Evolutionary conservation across 495 filamentous ascomycete genomes (phyloP).

Genomic region (Neurospora intermedia): DNA sequence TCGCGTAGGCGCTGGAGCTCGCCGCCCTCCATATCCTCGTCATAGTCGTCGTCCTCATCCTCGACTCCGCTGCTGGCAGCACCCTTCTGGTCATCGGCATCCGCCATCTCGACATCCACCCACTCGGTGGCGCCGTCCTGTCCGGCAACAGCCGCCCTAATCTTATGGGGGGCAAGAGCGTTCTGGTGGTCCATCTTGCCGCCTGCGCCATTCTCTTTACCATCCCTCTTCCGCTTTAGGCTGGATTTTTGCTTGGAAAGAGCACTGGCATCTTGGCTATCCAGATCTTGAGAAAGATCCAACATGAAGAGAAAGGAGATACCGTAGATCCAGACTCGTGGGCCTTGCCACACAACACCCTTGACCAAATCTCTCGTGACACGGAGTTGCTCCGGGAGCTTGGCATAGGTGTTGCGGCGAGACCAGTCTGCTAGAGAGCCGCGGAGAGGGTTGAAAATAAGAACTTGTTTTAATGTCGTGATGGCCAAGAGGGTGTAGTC

Average conservation of each 20-base stretch:
- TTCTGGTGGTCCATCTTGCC: slow-evolving; percentile 46
- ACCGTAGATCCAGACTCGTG: slow-evolving; percentile 78
- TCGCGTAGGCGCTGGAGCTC: slow-evolving; percentile 31
- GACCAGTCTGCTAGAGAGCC: slow-evolving; percentile 80
- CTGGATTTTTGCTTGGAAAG: slow-evolving; percentile 15
- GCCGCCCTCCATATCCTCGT: slow-evolving; percentile 23
- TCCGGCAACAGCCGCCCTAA: slow-evolving; percentile 25
- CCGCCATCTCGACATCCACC: slow-evolving; percentile 27
- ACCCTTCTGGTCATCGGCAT: slow-evolving; percentile 30
- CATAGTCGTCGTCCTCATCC: slow-evolving; percentile 33
- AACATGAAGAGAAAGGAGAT: slow-evolving; percentile 86
- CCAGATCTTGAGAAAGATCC: slow-evolving; percentile 65
- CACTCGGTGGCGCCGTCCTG: slow-evolving; percentile 32
- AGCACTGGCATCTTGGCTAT: slow-evolving; percentile 14
- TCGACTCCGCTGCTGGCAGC: slow-evolving; percentile 25
- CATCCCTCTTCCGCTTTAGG: slow-evolving; percentile 41
- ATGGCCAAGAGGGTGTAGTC: slow-evolving; percentile 60
- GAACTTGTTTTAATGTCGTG: slow-evolving; percentile 63
- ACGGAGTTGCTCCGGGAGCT: slow-evolving; percentile 61
- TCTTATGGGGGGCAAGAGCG: slow-evolving; percentile 21
- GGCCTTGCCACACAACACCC: slow-evolving; percentile 76
- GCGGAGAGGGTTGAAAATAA: slow-evolving; percentile 62
- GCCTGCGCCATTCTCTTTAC: slow-evolving; percentile 45
- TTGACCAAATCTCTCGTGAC: slow-evolving; percentile 64
- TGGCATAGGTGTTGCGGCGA: slow-evolving; percentile 62